phyloP scores from a whole-genome alignment of 331 rosid species.

The Stylosanthes scabra region DNA sequence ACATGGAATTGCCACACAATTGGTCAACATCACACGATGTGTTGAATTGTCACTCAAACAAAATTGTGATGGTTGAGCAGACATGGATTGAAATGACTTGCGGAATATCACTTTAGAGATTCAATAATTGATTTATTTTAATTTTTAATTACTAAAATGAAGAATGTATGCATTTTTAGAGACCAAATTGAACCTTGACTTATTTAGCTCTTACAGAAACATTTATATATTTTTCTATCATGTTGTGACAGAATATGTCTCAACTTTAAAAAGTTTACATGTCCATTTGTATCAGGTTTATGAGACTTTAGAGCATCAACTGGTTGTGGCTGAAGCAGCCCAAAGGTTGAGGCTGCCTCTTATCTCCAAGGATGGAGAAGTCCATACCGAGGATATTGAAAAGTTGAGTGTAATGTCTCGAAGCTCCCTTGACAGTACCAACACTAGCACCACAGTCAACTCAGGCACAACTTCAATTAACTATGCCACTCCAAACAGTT shows the following conservation, averaged over 20 bases:
- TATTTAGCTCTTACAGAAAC: neutral
- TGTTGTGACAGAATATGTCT: neutral
- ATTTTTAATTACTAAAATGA: too few relatives aligned
- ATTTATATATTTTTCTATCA: neutral
- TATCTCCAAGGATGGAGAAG: slow-evolving; percentile 88
- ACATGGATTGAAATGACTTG: too few relatives aligned
- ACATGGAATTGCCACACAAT: too few relatives aligned
- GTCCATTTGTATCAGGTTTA: slow-evolving; percentile 58
- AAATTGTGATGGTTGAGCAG: too few relatives aligned
- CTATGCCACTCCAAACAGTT: slow-evolving; percentile 66
- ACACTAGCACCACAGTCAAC: slow-evolving; percentile 59
- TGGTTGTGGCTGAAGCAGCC: slow-evolving; percentile 93
- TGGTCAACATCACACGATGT: too few relatives aligned
- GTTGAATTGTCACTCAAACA: too few relatives aligned
- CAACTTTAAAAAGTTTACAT: slow-evolving; percentile 10
- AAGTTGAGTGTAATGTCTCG: slow-evolving; percentile 71
- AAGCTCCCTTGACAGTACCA: slow-evolving; percentile 74
- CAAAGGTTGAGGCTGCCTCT: slow-evolving; percentile 93
- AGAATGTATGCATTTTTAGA: too few relatives aligned
- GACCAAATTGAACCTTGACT: too few relatives aligned
- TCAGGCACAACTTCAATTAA: slow-evolving; percentile 69
- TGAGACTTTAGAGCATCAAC: slow-evolving; percentile 85
- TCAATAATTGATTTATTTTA: too few relatives aligned
- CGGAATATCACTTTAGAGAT: too few relatives aligned
- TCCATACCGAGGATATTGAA: slow-evolving; percentile 87